Percentiles rank a stretch among this genome's conserved stretches.
These are phyloP conservation scores for Lasiodiplodia sp. DNA, from an alignment of 2,329 filamentous ascomycete genomes.

Conservation along the genomic window DNA sequence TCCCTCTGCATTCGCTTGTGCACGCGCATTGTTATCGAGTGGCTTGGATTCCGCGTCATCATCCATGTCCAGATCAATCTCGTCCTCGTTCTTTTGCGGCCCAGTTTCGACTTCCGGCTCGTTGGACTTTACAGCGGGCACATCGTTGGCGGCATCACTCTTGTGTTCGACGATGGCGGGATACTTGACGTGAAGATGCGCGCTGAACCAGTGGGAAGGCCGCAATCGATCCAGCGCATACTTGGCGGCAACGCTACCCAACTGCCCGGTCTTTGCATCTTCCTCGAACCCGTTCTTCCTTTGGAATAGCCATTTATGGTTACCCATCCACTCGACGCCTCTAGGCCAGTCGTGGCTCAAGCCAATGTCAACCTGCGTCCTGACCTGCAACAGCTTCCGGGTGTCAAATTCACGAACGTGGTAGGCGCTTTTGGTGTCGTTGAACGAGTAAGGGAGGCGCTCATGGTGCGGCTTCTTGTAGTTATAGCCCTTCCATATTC, in stretches of 20 bases:
- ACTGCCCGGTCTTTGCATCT: constrained; percentile 76
- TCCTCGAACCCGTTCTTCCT: constrained; percentile 77
- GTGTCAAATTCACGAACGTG: constrained; percentile 89
- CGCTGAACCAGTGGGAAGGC: constrained; percentile 86
- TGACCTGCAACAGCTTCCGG: constrained; percentile 84
- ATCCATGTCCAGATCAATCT: constrained; percentile 62
- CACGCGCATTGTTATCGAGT: constrained; percentile 68
- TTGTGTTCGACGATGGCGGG: constrained; percentile 66
- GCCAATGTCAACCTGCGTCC: constrained; percentile 89
- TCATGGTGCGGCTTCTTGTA: constrained; percentile 86
- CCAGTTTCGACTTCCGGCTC: constrained; percentile 2
- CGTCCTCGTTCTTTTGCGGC: constrained; percentile 65
- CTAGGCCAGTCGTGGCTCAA: constrained; percentile 96
- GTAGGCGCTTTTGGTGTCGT: constrained; percentile 83
- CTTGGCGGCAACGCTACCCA: constrained; percentile 82
- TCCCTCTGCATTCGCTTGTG: constrained; percentile 48
- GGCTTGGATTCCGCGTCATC: constrained; percentile 37
- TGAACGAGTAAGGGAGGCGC: constrained; percentile 79
- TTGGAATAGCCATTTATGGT: constrained; percentile 71
- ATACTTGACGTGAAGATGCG: constrained; percentile 91
- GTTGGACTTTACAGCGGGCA: background rate
- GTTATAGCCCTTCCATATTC: constrained; percentile 93
- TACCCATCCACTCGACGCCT: constrained; percentile 79
- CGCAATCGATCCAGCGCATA: constrained; percentile 82
- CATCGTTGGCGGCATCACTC: constrained; percentile 35